Conservation (phyloP, 75 land plant species). For the Pinus taeda region DNA sequence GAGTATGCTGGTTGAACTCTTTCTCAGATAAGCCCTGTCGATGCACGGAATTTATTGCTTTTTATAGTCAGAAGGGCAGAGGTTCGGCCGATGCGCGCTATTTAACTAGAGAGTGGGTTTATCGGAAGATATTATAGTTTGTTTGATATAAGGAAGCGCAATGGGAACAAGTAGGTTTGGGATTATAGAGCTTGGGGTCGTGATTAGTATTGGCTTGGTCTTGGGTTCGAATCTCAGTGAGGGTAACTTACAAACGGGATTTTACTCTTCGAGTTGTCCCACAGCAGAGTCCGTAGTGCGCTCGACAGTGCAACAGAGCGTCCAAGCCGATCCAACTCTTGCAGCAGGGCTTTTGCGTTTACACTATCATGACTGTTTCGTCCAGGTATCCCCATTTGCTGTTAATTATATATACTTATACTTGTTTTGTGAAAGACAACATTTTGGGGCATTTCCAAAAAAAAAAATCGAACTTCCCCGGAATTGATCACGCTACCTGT, state of each 20-base stretch:
- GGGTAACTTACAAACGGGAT: slow-evolving; percentile 35
- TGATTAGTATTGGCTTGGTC: neutral
- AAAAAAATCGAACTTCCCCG: slow-evolving; percentile 30
- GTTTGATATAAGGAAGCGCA: too few relatives aligned
- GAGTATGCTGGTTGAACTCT: too few relatives aligned
- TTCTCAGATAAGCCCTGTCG: too few relatives aligned
- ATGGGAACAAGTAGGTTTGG: too few relatives aligned
- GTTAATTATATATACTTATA: slow-evolving; percentile 26
- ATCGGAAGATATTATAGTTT: too few relatives aligned
- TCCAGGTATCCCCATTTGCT: slow-evolving; percentile 43
- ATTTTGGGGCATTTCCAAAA: slow-evolving; percentile 32
- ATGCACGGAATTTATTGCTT: too few relatives aligned
- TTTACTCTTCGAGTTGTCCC: slow-evolving; percentile 57
- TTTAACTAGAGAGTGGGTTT: too few relatives aligned
- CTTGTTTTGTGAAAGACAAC: slow-evolving; percentile 33
- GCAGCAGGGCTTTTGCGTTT: slow-evolving; percentile 70
- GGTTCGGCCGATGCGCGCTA: too few relatives aligned
- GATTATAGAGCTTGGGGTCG: neutral
- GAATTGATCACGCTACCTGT: slow-evolving; percentile 11
- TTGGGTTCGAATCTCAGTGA: neutral
- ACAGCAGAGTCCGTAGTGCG: slow-evolving; percentile 51
- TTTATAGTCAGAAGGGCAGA: too few relatives aligned
- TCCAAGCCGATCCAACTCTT: slow-evolving; percentile 34
- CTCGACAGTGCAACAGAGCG: slow-evolving; percentile 33
- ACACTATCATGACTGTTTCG: slow-evolving; percentile 90